Evolutionary conservation across 2,329 filamentous ascomycete genomes (phyloP), one percentile per base, ranked within the genome.

Genomic region (Aureobasidium lini): DNA sequence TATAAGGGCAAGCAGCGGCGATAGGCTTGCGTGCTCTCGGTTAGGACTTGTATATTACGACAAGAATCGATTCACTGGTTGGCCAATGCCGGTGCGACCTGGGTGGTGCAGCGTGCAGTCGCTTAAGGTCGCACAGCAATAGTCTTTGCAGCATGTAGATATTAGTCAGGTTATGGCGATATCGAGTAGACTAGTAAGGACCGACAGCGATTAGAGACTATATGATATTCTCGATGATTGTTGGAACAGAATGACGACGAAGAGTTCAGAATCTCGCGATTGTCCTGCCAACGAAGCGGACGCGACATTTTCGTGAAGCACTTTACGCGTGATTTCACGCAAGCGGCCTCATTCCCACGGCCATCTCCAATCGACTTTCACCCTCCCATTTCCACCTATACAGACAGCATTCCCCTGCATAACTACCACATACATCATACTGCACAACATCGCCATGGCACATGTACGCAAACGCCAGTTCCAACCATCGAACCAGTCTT

Each of bases 401-500:
- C 34, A 53, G 9, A 48, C 39, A 34, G n/a, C 44, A 58, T 36
- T 29, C n/a, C 7, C 28, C 18, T 59, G 57, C 57, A 49, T 49
- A 58, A 48, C 28, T 48, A 32, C n/a, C 11, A 32, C 4, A 52
- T 36, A 56, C 37, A 43, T n/a, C n/a, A 29, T 13, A 44, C 36
- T 57, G 54, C 54, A 57, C 47, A 59, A 57, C n/a, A 54, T 4
- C 7, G 60, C 15, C 37, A 61, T 61, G 58, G 47, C 60, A 31
- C 69, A 71, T 60, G 63, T 64, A 60, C 69, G 67, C 64, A 79
- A 79, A 68, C 71, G 73, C 56, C 73, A 68, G 59, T 77, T 71
- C 68, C 76, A 77, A 65, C 75, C 76, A 11, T 71, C 72, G 52
- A 74, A 69, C 65, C 74, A 76, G 65, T 72, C 72, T 3, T 67